phyloP scores from a whole-genome alignment of 2,329 filamentous ascomycete species.

The Aurifilum marmelostoma region DNA sequence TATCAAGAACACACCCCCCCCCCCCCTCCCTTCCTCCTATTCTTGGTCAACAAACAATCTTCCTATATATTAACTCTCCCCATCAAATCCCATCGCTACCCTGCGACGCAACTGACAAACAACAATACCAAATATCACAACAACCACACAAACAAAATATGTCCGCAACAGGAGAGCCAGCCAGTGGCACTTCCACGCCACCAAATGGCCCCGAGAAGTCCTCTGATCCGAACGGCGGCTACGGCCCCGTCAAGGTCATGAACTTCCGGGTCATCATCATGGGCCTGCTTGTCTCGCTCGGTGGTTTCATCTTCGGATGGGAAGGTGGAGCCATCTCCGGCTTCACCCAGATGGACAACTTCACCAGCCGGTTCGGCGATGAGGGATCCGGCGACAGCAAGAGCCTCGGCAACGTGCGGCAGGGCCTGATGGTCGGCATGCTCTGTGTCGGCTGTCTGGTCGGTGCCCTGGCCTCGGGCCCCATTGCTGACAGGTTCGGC shows the following conservation, averaged over 20 bases:
- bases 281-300: slow-evolving; percentile 28
- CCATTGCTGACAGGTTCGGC: slow-evolving; percentile 61
- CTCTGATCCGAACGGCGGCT: slow-evolving; percentile 2
- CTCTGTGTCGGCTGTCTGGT: slow-evolving; percentile 36
- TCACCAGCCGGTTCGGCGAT: slow-evolving; percentile 26
- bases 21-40: not conserved
- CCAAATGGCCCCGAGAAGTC: slow-evolving; percentile 26
- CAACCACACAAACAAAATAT: slow-evolving; percentile 15
- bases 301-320: slow-evolving; percentile 31
- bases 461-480: slow-evolving; percentile 56
- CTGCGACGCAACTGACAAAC: no score
- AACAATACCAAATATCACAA: no score
- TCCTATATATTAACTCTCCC: not conserved
- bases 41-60: slow-evolving; percentile 7
- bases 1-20: slow-evolving; percentile 1
- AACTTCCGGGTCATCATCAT: slow-evolving; percentile 28
- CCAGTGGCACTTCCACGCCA: slow-evolving; percentile 27
- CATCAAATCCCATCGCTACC: slow-evolving; percentile 6
- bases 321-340: slow-evolving; percentile 30
- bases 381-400: slow-evolving; percentile 6
- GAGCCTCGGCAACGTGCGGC: slow-evolving; percentile 26
- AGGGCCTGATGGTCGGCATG: slow-evolving; percentile 29
- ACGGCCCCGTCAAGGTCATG: slow-evolving; percentile 29
- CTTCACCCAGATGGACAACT: slow-evolving; percentile 30
- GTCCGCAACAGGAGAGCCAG: slow-evolving; percentile 24